phyloP scores from a whole-genome alignment of 768 basidiomycete species.

The Kwoniella sp. region DNA sequence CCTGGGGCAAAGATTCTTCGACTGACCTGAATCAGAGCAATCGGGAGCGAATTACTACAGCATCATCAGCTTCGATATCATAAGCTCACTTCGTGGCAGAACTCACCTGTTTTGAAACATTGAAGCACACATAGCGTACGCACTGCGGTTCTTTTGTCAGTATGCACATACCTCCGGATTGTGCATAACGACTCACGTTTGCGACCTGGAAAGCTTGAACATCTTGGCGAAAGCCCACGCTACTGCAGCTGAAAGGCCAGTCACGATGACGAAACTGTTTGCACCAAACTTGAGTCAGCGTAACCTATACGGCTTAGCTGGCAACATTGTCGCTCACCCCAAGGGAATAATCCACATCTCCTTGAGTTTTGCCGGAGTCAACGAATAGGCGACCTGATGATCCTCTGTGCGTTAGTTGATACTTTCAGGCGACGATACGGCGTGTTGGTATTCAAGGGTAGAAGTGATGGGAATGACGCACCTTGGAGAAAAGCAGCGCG shows the following conservation, averaged over 20 bases:
- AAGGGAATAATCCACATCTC: constrained; percentile 57
- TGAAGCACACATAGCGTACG: constrained; percentile 55
- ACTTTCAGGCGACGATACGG: too few species aligned
- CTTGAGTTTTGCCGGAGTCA: constrained; percentile 63
- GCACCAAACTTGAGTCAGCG: neutral
- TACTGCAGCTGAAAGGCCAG: constrained; percentile 68
- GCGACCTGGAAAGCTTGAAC: constrained; percentile 71
- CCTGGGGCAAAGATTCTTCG: neutral
- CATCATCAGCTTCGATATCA: constrained; percentile 8
- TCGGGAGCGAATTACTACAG: constrained; percentile 89
- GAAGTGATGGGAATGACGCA: too few species aligned
- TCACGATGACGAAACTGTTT: constrained; percentile 78
- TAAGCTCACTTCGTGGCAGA: neutral
- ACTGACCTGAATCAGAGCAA: constrained; percentile 71
- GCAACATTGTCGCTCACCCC: constrained; percentile 50
- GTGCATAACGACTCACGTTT: constrained; percentile 64
- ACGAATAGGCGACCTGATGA: constrained; percentile 74
- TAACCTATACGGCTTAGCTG: too few species aligned
- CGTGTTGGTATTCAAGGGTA: too few species aligned
- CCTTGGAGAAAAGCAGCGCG: constrained; percentile 84
- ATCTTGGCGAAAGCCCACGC: constrained; percentile 67
- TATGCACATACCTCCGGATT: neutral
- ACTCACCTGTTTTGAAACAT: constrained; percentile 55
- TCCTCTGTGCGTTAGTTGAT: too few species aligned
- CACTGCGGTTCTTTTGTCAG: constrained; percentile 30